Evolutionary conservation across 768 basidiomycete species (phyloP).

Genomic region (Leccinum incarnatum): DNA sequence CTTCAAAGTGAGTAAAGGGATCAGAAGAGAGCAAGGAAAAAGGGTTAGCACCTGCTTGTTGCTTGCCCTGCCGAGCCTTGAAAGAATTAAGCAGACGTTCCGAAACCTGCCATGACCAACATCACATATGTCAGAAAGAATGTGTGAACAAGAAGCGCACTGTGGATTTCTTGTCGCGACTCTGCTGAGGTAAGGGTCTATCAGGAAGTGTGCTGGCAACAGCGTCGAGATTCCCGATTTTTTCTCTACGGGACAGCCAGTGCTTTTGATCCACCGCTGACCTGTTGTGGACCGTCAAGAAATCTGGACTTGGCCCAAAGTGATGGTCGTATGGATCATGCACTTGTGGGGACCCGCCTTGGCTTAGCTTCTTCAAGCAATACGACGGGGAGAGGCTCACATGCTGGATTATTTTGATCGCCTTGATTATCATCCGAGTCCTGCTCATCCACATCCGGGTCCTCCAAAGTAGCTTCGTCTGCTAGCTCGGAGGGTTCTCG

Average conservation of each 20-base stretch:
- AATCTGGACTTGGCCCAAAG: constrained; percentile 61
- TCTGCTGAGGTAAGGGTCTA: constrained; percentile 33
- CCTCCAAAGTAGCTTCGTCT: constrained; percentile 11
- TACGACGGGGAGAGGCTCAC: constrained; percentile 6
- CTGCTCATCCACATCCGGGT: constrained; percentile 28
- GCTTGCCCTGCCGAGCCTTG: constrained; percentile 49
- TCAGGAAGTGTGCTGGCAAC: constrained; percentile 47
- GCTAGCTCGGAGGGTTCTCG: constrained; percentile 2
- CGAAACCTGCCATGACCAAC: constrained; percentile 41
- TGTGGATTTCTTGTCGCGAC: constrained; percentile 21
- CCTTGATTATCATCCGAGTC: constrained; percentile 23
- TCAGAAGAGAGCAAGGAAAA: not conserved
- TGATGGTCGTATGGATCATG: constrained; percentile 66
- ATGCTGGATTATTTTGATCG: constrained; percentile 29
- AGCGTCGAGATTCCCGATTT: constrained; percentile 51
- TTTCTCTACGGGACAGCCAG: constrained; percentile 55
- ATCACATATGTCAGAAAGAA: not conserved
- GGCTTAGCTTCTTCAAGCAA: not conserved
- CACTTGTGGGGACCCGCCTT: constrained; percentile 5
- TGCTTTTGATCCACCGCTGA: constrained; percentile 49
- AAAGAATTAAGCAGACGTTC: constrained; percentile 59
- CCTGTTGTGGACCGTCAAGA: constrained; percentile 49
- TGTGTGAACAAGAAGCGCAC: constrained; percentile 15
- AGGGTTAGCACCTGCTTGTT: constrained; percentile 44
- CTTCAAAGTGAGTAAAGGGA: constrained; percentile 5